Evolutionary conservation across 176 grass and related monocot species (phyloP), one percentile per base, ranked within the genome.

Genomic region (Zea luxurians): DNA sequence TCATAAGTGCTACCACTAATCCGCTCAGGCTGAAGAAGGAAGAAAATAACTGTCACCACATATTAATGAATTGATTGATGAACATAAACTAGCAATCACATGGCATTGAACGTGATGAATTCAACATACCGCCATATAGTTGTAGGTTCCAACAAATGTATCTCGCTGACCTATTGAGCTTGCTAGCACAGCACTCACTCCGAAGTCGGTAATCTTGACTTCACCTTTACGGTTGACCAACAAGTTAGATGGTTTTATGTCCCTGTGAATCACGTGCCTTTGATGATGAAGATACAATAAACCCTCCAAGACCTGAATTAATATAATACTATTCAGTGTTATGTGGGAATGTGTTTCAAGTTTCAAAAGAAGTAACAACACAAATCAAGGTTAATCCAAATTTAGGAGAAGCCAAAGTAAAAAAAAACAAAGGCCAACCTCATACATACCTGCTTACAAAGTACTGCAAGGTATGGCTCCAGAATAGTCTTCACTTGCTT

Each of bases 71-170:
- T 76, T 66, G 65, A 70, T 50, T 35, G n/a, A 37, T 61, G 49
- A 74, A 66, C 15, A 78, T 61, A 66, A 57, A 70, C 8, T 66
- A 72, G 42, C 37, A 52, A 42, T 75, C 36, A 67, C 44, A 61
- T 47, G 62, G 55, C 15, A 83, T 49, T 37, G 59, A 5, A 64
- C 46, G 11, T 75, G 10, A 57, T 9, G 37, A 60, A 70, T 46
- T 83, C 66, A 86, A 92, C 91, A 77, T 93, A 97, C 94, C 82
- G 95, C 87, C 95, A 97, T 97, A 76, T 97, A 97, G 74, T 93
- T 93, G 80, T 92, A 98, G 71, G 96, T 98, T 71, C 96, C 96
- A 50, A 98, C 92, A 87, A 98, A 98, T 10, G 96, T 98, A 89
- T 94, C 88, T 76, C 96, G 80, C 71, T 98, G 89, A 73, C 92